phyloP scores from a whole-genome alignment of 768 basidiomycete genomes.

The Termitomyces eurrhizus region DNA sequence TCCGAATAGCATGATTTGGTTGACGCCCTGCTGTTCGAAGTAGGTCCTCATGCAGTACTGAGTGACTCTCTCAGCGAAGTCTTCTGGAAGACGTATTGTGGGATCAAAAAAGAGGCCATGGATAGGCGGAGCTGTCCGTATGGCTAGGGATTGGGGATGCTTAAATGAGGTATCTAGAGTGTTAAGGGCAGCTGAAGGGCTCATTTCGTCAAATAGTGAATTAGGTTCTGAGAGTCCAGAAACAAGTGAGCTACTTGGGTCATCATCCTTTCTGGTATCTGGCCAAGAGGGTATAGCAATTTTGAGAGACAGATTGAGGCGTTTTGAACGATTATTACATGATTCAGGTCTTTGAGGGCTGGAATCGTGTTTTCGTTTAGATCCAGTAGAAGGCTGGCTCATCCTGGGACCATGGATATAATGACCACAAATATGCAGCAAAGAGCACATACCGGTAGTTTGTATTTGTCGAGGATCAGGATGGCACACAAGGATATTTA shows the following conservation, averaged over 20 bases:
- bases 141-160: conserved; percentile 18
- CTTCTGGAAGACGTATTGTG: conserved; percentile 42
- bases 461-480: neutral
- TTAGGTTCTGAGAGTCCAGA: conserved; percentile 26
- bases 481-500: neutral
- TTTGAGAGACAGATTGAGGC: conserved; percentile 13
- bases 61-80: conserved; percentile 46
- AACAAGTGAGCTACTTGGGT: conserved; percentile 4
- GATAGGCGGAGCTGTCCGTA: conserved; percentile 48
- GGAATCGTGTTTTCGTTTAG: conserved; percentile 9
- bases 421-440: neutral
- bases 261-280: conserved; percentile 2
- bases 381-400: conserved; percentile 7
- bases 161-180: neutral
- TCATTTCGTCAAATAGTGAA: conserved; percentile 47
- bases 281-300: conserved; percentile 15
- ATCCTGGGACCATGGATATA: conserved; percentile 7
- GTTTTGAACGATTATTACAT: conserved; percentile 7
- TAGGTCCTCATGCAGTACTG: conserved; percentile 54
- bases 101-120: conserved; percentile 64
- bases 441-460: conserved; percentile 4
- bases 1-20: conserved; percentile 89
- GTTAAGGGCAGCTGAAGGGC: neutral
- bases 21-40: conserved; percentile 46
- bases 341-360: neutral